Evolutionary conservation across 106 monocot species (phyloP).

Genomic region (Dendrobium nobile): DNA sequence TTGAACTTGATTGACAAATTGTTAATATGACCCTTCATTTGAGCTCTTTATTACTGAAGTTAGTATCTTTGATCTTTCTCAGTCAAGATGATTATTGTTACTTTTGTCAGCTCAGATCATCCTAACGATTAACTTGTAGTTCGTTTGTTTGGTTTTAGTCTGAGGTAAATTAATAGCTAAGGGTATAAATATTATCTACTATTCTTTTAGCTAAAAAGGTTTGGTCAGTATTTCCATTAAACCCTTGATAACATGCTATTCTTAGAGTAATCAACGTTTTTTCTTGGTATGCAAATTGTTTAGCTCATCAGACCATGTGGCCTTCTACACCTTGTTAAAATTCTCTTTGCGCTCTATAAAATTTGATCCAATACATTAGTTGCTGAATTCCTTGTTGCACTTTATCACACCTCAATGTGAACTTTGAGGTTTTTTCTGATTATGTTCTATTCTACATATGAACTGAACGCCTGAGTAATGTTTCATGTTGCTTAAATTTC

Average conservation of each 20-base stretch:
- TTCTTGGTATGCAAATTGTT: background rate
- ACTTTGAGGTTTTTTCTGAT: background rate
- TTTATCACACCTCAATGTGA: background rate
- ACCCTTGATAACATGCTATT: background rate
- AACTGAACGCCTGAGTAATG: background rate
- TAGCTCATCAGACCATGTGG: background rate
- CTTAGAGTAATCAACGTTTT: background rate
- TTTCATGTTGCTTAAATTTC: constrained; percentile 17
- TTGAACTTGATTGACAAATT: too few relatives aligned
- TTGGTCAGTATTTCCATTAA: background rate
- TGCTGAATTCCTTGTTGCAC: background rate
- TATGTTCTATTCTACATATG: background rate
- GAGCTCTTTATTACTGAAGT: too few relatives aligned
- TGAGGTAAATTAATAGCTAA: background rate
- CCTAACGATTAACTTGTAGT: background rate
- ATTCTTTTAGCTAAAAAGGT: background rate
- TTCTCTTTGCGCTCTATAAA: background rate
- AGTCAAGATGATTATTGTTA: too few relatives aligned
- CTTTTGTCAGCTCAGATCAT: too few relatives aligned
- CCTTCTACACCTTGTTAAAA: background rate
- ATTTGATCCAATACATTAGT: background rate
- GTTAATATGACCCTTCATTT: too few relatives aligned
- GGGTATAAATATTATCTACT: background rate
- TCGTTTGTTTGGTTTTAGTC: background rate
- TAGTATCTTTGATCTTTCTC: too few relatives aligned